These are phyloP conservation scores for Lactarius indigo DNA, from an alignment of 768 basidiomycete species.

Conservation along the genomic window DNA sequence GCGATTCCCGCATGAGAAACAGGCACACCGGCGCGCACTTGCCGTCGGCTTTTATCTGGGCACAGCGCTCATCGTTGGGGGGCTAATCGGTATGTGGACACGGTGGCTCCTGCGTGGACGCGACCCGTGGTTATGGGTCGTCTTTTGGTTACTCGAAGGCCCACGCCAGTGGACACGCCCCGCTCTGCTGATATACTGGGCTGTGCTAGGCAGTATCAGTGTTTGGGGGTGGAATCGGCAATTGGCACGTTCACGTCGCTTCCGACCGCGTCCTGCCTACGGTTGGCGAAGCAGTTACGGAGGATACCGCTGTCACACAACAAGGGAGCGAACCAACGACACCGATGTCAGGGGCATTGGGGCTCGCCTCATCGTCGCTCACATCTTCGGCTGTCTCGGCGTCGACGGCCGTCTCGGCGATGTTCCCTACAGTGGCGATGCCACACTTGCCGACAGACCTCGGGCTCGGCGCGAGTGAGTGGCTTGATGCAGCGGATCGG, in stretches of 20 bases:
- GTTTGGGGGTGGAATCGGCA: conserved; percentile 96
- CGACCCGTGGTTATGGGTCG: conserved; percentile 84
- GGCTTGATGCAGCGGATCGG: conserved; percentile 85
- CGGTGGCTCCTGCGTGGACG: conserved; percentile 76
- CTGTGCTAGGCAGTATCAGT: conserved; percentile 68
- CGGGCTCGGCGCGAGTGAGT: conserved; percentile 50
- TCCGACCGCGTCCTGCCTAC: conserved; percentile 44
- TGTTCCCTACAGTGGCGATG: conserved; percentile 36
- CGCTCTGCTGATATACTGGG: conserved; percentile 84
- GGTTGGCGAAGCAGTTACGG: conserved; percentile 2
- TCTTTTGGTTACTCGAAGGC: conserved; percentile 77
- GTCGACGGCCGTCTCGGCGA: conserved; percentile 16
- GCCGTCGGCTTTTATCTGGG: conserved; percentile 84
- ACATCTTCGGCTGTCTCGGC: conserved; percentile 19
- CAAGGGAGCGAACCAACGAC: conserved; percentile 17
- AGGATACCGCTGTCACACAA: not conserved
- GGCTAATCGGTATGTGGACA: conserved; percentile 90
- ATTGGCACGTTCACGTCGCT: conserved; percentile 70
- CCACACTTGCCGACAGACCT: conserved; percentile 45
- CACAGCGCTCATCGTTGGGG: conserved; percentile 69
- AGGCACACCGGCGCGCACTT: conserved; percentile 73
- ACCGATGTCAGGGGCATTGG: conserved; percentile 12
- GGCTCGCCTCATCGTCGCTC: conserved; percentile 5
- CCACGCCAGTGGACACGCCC: conserved; percentile 74
- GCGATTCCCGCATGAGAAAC: conserved; percentile 77